A percentile compares a stretch with the other conserved stretches of the same genome.
Evolutionary conservation across 257 asterid genomes (phyloP).

Genomic region (Penstemon barbatus): DNA sequence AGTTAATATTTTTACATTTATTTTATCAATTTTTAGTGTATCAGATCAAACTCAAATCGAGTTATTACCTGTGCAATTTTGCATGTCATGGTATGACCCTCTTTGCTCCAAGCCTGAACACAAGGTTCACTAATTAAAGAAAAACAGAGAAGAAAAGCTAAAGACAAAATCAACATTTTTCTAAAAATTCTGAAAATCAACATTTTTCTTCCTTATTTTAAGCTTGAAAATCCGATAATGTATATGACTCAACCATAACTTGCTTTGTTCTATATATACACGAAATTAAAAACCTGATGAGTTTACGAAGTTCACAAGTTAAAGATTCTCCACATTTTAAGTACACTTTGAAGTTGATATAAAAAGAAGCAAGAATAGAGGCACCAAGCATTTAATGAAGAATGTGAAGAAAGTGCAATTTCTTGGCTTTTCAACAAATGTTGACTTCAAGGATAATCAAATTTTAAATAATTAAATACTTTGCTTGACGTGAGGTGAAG

Average conservation of each 20-base stretch:
- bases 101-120: conserved; percentile 90
- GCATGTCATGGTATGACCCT: conserved; percentile 88
- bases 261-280: conserved; percentile 30
- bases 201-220: conserved; percentile 2
- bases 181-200: conserved; percentile 14
- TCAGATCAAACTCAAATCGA: too few species aligned
- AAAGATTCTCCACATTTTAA: conserved; percentile 30
- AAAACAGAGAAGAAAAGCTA: conserved; percentile 33
- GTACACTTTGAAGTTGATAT: conserved; percentile 31
- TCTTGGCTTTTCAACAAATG: conserved; percentile 27
- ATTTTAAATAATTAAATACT: conserved; percentile 23
- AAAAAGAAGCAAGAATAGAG: conserved; percentile 36
- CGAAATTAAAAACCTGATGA: neutral
- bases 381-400: conserved; percentile 9
- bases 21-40: too few species aligned
- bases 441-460: conserved; percentile 37
- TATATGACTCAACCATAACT: conserved; percentile 26
- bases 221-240: neutral
- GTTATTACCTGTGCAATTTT: conserved; percentile 72
- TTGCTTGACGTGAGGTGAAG: conserved; percentile 34
- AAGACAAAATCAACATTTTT: conserved; percentile 24
- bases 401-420: conserved; percentile 9
- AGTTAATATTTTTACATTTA: too few species aligned
- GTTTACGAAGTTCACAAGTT: conserved; percentile 54
- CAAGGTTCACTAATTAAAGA: conserved; percentile 37